Base-by-base conservation (phyloP, 2,329 filamentous ascomycete species). In the Trichoderma semiorbis region DNA sequence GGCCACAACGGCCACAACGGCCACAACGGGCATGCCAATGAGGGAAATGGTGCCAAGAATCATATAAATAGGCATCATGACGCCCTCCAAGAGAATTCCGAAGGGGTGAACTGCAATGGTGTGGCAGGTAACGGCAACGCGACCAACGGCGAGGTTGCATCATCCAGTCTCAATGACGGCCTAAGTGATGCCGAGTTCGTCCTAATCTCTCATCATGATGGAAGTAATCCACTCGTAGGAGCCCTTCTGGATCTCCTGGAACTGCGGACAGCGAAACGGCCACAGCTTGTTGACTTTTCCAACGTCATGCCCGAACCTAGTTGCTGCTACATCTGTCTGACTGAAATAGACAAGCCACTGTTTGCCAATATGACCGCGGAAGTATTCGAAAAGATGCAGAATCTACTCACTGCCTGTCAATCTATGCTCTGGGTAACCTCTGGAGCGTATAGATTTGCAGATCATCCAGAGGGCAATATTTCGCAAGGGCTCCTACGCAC, bases 401-500 rank as follows among this genome's bases (percentile, higher is more conserved):
- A 76, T 26, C 75, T 83, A 6, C 72, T 84, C 7, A 79, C 81
- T 0, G 75, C 75, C 0, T 78, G 77, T 5, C 78, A 80, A 4
- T 81, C 81, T 5, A 77, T 81, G 12, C 78, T 84, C 12, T 84
- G 83, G 83, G 80, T 82, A 5, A 80, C 81, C 6, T 75, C 77
- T 3, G 83, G 83, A 10, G 83, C 82, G 0, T 84, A 82, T 69
- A 77, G 77, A 18, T 78, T 78, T 34, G 79, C 80, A 5, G 72
- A 77, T 12, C 80, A 78, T 72, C 84, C 80, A 3, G 79, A 83
- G 60, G 76, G 80, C 64, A 85, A 84, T 75, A 83, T 87, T 78
- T 78, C 85, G 0, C 80, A 81, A 10, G 85, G 85, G 34, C 77
- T 86, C 3, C 80, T 83, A 71, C 80, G 85, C 36, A 83, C 82